A percentile compares a stretch with the other conserved stretches of the same genome.
Conservation (phyloP, 23 red algal genomes). For the Pyropia haitanensis region DNA sequence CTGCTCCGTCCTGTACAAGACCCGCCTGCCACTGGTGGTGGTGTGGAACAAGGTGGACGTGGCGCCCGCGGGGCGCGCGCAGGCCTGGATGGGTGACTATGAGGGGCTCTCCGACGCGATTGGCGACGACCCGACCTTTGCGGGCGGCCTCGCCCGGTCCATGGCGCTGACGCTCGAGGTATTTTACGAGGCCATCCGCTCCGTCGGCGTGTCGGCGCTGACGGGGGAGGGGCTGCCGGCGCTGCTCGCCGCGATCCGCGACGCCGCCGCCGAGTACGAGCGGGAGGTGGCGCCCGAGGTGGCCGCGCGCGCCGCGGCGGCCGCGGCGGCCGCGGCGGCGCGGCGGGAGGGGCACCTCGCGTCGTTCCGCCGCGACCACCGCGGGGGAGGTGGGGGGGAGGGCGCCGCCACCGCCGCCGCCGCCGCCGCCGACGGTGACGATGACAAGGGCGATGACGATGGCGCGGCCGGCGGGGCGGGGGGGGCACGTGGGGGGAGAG, state of each 20-base stretch:
- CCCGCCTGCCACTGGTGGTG: slow-evolving; percentile 78
- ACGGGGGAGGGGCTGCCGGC: slow-evolving; percentile 80
- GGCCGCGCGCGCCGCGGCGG: slow-evolving; percentile 7
- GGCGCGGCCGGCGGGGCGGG: too few species aligned
- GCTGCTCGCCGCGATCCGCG: slow-evolving; percentile 39
- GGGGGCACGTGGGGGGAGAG: too few species aligned
- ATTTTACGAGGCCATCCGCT: slow-evolving; percentile 74
- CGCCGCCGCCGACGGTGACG: too few species aligned
- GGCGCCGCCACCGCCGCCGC: too few species aligned
- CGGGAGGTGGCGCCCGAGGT: slow-evolving; percentile 45
- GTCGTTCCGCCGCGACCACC: slow-evolving; percentile 9
- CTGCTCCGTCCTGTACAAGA: slow-evolving; percentile 96
- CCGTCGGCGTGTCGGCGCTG: slow-evolving; percentile 55
- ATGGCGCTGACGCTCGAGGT: slow-evolving; percentile 89
- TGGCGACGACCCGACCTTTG: slow-evolving; percentile 49
- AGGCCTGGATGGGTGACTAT: slow-evolving; percentile 90
- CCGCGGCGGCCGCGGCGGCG: slow-evolving; percentile 7
- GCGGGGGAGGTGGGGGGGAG: slow-evolving; percentile 17
- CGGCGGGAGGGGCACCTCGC: slow-evolving; percentile 18
- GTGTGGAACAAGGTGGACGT: slow-evolving; percentile 96
- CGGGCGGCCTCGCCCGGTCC: slow-evolving; percentile 59
- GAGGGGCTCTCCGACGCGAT: slow-evolving; percentile 65
- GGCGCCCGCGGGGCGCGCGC: slow-evolving; percentile 32
- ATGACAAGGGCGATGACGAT: too few species aligned
- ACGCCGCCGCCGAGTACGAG: slow-evolving; percentile 52